Base-by-base conservation (phyloP, 2,329 filamentous ascomycete genomes). In the Fusarium secorum region DNA sequence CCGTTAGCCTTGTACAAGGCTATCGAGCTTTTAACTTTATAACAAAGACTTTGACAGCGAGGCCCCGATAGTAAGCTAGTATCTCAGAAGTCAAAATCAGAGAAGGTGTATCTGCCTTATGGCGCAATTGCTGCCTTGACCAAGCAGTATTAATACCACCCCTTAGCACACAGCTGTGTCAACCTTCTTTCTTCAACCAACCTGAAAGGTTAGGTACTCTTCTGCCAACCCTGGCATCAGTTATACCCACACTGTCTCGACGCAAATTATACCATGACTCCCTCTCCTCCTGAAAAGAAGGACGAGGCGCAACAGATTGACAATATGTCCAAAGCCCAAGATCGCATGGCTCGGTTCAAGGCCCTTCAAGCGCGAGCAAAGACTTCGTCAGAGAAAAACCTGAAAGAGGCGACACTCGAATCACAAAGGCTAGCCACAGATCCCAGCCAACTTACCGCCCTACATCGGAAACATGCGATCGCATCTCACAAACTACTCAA, bases 401-500 rank as follows among this genome's bases (percentile, higher is more conserved):
- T 97, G 70, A 92, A 94, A 79, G 95, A 95, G 80, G 94, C 93
- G 11, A 92, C 92, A 33, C 90, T 90, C 52, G 95, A 97, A 83
- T 92, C 93, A 20, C 91, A 95, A 77, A 90, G 94, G 44, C 85
- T 94, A 54, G 88, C 91, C 7, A 90, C 90, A 30, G 94, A 97
- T 78, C 93, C 94, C 9, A 88, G 87, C 7, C 88, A 95, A 68
- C 88, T 98, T 52, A 89, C 89, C 3, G 88, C 93, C 3, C 84
- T 98, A n/a, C 90, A 92, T 71, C 92, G 95, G 68, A 94, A 94
- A 77, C 93, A 94, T 76, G 95, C 93, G 60, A 90, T 96, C 73
- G 95, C 96, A 24, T 90, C 92, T 10, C 94, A 98, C 80, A 99
- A 98, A 78, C 89, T 99, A 0, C 87, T 98, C 45, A 97, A 97